phyloP scores from a whole-genome alignment of 257 asterid species.

The Scutellaria barbata region DNA sequence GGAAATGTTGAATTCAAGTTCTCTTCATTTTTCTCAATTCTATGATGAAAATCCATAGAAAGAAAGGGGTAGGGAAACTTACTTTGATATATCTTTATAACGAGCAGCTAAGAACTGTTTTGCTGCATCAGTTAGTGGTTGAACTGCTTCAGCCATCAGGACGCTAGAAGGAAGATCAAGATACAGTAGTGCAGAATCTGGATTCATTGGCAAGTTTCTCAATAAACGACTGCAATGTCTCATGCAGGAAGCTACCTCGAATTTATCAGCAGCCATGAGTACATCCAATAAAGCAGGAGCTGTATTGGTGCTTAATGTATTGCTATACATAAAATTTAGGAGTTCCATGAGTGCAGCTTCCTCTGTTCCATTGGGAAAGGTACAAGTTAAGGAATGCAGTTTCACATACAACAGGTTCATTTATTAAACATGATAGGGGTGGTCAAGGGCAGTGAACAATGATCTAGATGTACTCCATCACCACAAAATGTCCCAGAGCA shows the following conservation, averaged over 20 bases:
- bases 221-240: conserved; percentile 82
- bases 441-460: conserved; percentile 4
- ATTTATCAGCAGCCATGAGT: conserved; percentile 99
- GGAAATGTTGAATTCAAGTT: background rate
- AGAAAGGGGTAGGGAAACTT: conserved; percentile 34
- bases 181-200: conserved; percentile 85
- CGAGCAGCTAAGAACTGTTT: conserved; percentile 77
- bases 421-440: conserved; percentile 7
- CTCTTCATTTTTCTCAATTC: background rate
- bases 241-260: conserved; percentile 98
- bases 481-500: background rate
- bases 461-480: background rate
- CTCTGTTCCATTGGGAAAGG: conserved; percentile 63
- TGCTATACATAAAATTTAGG: conserved; percentile 91
- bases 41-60: conserved; percentile 1
- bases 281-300: conserved; percentile 86
- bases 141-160: conserved; percentile 93
- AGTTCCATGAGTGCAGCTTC: conserved; percentile 98
- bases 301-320: conserved; percentile 60
- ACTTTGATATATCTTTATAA: conserved; percentile 84
- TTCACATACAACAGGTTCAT: background rate
- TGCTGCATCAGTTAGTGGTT: conserved; percentile 93
- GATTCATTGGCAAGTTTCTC: conserved; percentile 85
- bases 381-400: conserved; percentile 12
- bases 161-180: conserved; percentile 90